Evolutionary conservation across 1,139 yeast genomes (phyloP).

Genomic region (Hanseniaspora uvarum): DNA sequence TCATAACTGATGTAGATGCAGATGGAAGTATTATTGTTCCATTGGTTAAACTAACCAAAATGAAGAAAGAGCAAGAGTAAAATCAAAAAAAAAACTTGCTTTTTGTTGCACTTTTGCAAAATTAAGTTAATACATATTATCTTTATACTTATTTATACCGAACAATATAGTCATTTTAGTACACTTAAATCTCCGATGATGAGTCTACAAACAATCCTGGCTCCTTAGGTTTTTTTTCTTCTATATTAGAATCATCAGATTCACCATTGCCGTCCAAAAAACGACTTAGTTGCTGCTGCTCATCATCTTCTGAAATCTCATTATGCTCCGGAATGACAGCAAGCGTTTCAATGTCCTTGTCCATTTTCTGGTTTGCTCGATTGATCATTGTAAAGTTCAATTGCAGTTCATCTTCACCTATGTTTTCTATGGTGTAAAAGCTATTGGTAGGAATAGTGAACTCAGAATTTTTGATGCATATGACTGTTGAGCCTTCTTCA

Average conservation of each 20-base stretch:
- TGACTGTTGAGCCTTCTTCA: slow-evolving; percentile 42
- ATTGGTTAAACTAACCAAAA: slow-evolving; percentile 73
- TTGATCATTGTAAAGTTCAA: slow-evolving; percentile 71
- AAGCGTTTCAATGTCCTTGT: background rate
- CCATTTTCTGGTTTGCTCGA: slow-evolving; percentile 22
- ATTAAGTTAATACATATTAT: background rate
- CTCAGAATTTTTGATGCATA: slow-evolving; percentile 63
- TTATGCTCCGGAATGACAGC: background rate
- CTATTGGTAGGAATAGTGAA: slow-evolving; percentile 75
- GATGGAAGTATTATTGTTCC: slow-evolving; percentile 72
- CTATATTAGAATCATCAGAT: background rate
- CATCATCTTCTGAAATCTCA: slow-evolving; percentile 2
- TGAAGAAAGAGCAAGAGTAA: slow-evolving; percentile 55
- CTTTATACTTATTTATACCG: background rate
- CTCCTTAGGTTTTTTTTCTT: background rate
- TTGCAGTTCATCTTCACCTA: slow-evolving; percentile 47
- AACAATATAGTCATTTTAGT: background rate
- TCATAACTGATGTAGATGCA: slow-evolving; percentile 57
- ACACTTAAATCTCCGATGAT: background rate
- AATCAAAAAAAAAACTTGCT: slow-evolving; percentile 29
- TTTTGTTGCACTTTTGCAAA: background rate
- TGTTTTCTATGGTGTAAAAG: slow-evolving; percentile 53
- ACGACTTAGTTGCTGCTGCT: slow-evolving; percentile 5
- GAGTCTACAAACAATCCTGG: slow-evolving; percentile 6
- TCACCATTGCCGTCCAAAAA: slow-evolving; percentile 12